Conservation (phyloP, 2,329 filamentous ascomycete genomes). For the Raffaelea arxii region DNA sequence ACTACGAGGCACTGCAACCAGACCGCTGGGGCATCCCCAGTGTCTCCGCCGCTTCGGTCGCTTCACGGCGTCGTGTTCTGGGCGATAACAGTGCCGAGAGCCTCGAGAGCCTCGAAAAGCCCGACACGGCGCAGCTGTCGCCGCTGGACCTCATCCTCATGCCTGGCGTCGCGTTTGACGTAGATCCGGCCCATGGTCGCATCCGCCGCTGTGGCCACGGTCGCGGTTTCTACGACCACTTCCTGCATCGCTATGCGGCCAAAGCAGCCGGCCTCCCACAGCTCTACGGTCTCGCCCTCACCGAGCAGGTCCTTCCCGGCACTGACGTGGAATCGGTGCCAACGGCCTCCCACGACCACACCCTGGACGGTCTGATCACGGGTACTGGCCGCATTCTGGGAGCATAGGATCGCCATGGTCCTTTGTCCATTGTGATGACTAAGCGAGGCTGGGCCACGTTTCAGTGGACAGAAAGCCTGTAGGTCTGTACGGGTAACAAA, state of each 20-base stretch:
- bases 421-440: slow-evolving; percentile 1
- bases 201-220: slow-evolving; percentile 82
- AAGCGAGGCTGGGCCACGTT: slow-evolving; percentile 6
- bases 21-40: slow-evolving; percentile 97
- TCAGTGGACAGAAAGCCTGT: background rate
- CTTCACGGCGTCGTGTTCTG: slow-evolving; percentile 61
- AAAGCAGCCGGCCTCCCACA: slow-evolving; percentile 17
- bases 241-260: slow-evolving; percentile 63
- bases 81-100: slow-evolving; percentile 44
- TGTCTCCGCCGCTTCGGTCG: slow-evolving; percentile 55
- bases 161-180: slow-evolving; percentile 88
- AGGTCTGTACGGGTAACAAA: background rate
- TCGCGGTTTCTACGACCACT: slow-evolving; percentile 95
- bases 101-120: slow-evolving; percentile 14
- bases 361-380: slow-evolving; percentile 66
- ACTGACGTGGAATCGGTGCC: slow-evolving; percentile 54
- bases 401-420: background rate
- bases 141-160: slow-evolving; percentile 79
- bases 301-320: slow-evolving; percentile 66
- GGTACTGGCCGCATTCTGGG: slow-evolving; percentile 45
- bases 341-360: slow-evolving; percentile 66
- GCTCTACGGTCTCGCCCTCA: slow-evolving; percentile 69
- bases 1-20: slow-evolving; percentile 66
- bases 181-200: slow-evolving; percentile 36
- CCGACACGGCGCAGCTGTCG: slow-evolving; percentile 13